Conservation (phyloP, 768 basidiomycete species). For the Candolleomyces aberdarensis region DNA sequence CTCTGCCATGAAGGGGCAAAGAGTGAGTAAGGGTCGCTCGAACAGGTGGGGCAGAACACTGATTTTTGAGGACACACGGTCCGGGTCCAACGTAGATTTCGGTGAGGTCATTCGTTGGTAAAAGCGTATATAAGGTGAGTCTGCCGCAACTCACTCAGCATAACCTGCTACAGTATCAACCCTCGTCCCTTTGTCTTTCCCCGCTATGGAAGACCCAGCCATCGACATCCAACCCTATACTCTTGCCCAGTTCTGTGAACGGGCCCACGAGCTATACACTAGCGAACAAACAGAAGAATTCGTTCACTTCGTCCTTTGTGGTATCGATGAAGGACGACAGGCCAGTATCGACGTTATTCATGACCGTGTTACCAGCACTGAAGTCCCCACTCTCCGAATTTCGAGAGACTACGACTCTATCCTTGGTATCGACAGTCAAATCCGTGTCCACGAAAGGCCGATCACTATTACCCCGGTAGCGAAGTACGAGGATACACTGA, state of each 20-base stretch:
- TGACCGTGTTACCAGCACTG: neutral
- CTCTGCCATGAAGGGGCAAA: too few species aligned
- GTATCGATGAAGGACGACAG: neutral
- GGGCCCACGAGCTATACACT: neutral
- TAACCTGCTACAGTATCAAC: too few species aligned
- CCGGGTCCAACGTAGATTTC: too few species aligned
- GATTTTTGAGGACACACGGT: too few species aligned
- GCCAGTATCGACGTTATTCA: neutral
- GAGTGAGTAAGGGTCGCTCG: too few species aligned
- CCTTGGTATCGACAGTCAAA: neutral
- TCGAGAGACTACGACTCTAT: conserved; percentile 1
- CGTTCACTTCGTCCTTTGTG: neutral
- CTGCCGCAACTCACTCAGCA: too few species aligned
- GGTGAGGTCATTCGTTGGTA: too few species aligned
- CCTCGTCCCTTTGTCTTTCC: too few species aligned
- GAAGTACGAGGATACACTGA: conserved; percentile 2
- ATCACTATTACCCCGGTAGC: neutral
- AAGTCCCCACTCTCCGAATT: neutral
- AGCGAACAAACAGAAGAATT: neutral
- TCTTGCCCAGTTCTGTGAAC: neutral
- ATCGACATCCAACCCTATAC: neutral
- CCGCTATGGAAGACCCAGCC: neutral
- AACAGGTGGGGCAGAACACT: too few species aligned
- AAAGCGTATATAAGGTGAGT: too few species aligned
- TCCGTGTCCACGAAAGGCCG: neutral